Percentiles rank a stretch among this genome's conserved stretches.
These are phyloP conservation scores for Epichloe bromicola DNA, from an alignment of 2,329 filamentous ascomycete species.

Conservation along the genomic window DNA sequence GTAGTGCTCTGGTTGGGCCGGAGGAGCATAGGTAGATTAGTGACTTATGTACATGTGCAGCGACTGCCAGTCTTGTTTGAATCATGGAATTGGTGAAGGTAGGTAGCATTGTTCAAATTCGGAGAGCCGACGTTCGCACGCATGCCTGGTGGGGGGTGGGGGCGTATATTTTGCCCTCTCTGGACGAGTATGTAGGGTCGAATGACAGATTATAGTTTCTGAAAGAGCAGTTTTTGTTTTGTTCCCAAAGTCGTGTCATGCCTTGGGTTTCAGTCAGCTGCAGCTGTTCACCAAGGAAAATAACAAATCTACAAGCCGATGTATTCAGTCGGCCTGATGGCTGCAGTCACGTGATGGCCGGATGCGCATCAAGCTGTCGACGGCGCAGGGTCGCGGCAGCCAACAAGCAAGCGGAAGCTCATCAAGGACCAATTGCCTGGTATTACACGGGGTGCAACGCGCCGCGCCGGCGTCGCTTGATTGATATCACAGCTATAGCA, in stretches of 20 bases:
- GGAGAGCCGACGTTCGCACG: background rate
- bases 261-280: too few species aligned
- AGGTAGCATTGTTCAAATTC: background rate
- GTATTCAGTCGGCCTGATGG: background rate
- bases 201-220: background rate
- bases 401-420: slow-evolving; percentile 1
- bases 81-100: background rate
- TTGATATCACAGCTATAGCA: background rate
- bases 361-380: background rate
- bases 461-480: slow-evolving; percentile 3
- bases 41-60: background rate
- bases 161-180: background rate
- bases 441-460: slow-evolving; percentile 5
- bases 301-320: too few species aligned
- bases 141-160: background rate
- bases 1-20: background rate
- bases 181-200: background rate
- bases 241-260: too few species aligned
- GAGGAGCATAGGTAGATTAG: background rate
- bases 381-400: background rate
- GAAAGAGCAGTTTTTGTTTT: too few species aligned
- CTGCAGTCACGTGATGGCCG: background rate
- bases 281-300: too few species aligned
- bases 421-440: slow-evolving; percentile 1
- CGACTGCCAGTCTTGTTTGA: background rate